Percentiles rank a stretch among this genome's conserved stretches.
Evolutionary conservation across 129 eudicot species (phyloP).

Genomic region (Flaveria bidentis): DNA sequence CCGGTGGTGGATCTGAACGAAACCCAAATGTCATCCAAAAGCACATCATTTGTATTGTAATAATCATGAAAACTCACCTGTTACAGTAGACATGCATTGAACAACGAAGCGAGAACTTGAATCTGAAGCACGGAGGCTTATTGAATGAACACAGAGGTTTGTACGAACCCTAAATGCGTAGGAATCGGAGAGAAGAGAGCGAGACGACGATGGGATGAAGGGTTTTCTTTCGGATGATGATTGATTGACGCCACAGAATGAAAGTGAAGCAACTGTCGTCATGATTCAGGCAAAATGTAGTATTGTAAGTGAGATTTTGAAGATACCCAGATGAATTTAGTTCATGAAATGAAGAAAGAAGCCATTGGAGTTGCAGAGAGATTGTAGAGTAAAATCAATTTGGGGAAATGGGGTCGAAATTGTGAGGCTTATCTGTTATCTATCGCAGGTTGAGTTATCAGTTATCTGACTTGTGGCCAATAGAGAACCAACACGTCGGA

Average conservation of each 20-base stretch:
- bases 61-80: slow-evolving; percentile 50
- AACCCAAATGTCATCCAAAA: slow-evolving; percentile 16
- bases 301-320: too few relatives aligned
- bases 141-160: slow-evolving; percentile 31
- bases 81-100: slow-evolving; percentile 68
- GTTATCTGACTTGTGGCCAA: slow-evolving; percentile 23
- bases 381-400: not conserved
- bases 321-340: not conserved
- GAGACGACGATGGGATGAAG: slow-evolving; percentile 34
- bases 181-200: slow-evolving; percentile 31
- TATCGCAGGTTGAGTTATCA: not conserved
- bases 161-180: slow-evolving; percentile 48
- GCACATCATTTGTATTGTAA: too few relatives aligned
- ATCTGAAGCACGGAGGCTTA: slow-evolving; percentile 36
- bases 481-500: slow-evolving; percentile 30
- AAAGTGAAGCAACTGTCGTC: slow-evolving; percentile 71
- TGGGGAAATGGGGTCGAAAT: slow-evolving; percentile 33
- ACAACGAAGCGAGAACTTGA: slow-evolving; percentile 50
- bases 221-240: slow-evolving; percentile 54
- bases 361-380: slow-evolving; percentile 1
- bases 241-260: slow-evolving; percentile 49
- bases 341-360: slow-evolving; percentile 6
- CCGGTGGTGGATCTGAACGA: slow-evolving; percentile 46
- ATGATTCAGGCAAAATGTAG: slow-evolving; percentile 32
- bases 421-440: slow-evolving; percentile 48